phyloP scores from a whole-genome alignment of 2,329 filamentous ascomycete genomes.

The Talaromyces funiculosus region DNA sequence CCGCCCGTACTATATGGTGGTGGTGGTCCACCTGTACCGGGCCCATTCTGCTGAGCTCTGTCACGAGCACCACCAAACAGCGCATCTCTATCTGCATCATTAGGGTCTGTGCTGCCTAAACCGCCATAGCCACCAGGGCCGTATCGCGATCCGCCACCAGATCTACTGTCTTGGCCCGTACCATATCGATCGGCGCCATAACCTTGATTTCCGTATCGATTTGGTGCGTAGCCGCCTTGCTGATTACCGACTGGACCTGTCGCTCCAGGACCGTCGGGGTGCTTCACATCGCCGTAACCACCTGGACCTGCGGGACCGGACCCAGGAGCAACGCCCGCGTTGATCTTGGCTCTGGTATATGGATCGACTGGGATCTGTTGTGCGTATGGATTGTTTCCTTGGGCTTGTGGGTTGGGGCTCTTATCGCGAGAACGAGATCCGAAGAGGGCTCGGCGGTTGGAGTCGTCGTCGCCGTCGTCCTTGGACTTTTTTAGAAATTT shows the following conservation, averaged over 20 bases:
- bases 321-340: constrained; percentile 35
- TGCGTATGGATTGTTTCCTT: constrained; percentile 50
- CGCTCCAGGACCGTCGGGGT: constrained; percentile 18
- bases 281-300: constrained; percentile 13
- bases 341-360: constrained; percentile 48
- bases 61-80: constrained; percentile 55
- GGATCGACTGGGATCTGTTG: constrained; percentile 49
- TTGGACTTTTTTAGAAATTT: constrained; percentile 49
- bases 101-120: constrained; percentile 46
- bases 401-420: constrained; percentile 42
- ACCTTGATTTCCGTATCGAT: constrained; percentile 25
- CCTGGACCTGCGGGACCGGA: constrained; percentile 22
- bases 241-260: constrained; percentile 17
- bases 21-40: constrained; percentile 29
- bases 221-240: constrained; percentile 28
- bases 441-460: constrained; percentile 54
- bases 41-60: constrained; percentile 43
- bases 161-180: constrained; percentile 46
- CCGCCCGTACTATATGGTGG: constrained; percentile 32
- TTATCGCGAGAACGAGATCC: constrained; percentile 52
- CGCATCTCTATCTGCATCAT: constrained; percentile 52
- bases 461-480: constrained; percentile 45
- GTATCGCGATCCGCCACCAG: constrained; percentile 40
- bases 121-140: constrained; percentile 51
- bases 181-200: constrained; percentile 39